Base-by-base conservation (phyloP, 2,329 filamentous ascomycete species). In the Fusarium sp. region DNA sequence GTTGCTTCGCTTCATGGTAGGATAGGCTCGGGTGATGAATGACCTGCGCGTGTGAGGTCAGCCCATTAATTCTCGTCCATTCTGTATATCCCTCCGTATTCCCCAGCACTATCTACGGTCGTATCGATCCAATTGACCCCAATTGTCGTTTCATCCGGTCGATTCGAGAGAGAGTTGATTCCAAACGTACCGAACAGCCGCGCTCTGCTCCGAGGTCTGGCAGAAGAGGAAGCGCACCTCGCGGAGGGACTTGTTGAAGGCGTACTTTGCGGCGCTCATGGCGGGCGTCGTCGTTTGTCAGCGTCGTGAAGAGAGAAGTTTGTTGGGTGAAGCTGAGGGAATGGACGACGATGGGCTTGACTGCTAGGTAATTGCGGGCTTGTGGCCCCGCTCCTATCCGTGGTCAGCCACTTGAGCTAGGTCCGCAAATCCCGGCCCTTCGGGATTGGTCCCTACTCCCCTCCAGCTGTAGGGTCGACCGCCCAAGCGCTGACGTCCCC, bases 1-100 rank as follows among this genome's bases (percentile, higher is more conserved):
- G 85, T 99, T 99, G 87, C 95, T 92, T 86, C 97, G 96, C 89
- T 99, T 99, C 95, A 99, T 98, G 65, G 92, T 96, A 50, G 96
- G 96, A 82, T 99, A 99, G 73, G 93, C 90, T 79, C 93, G 89
- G 71, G 90, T 91, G 73, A 99, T 86, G 83, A 99, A 99, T 29
- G 91, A 90, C 81, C 96, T 97, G 44, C 36, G 75, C 59, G 9
- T n/a, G 20, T 23, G 18, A 29, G 46, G 64, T 73, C 65, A 72
- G 73, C 58, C 18, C 50, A 58, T 31, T 56, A 40, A 44, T 51
- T 33, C 16, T 34, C 40, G 27, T 61, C 44, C 33, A 25, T 29
- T 20, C 2, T 11, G 14, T 25, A 7, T 25, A 6, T 6, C n/a
- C 6, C 25, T 27, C 18, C 18, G 6, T 56, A 4, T 27, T 18